phyloP scores from a whole-genome alignment of 2,329 filamentous ascomycete genomes.

The Penicillium oxalicum region DNA sequence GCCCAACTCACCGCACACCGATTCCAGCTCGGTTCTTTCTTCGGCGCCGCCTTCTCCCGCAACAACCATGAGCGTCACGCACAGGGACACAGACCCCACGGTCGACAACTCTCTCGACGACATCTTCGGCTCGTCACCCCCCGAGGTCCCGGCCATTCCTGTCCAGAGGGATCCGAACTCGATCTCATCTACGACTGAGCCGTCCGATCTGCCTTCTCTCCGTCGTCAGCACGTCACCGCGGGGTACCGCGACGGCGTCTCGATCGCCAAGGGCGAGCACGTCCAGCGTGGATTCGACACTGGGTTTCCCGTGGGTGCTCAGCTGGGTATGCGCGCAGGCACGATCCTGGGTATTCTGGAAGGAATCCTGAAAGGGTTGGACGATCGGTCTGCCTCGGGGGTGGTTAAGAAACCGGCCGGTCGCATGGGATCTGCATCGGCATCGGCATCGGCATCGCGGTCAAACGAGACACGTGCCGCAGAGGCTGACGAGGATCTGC shows the following conservation, averaged over 20 bases:
- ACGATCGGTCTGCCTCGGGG: constrained; percentile 20
- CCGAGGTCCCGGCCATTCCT: constrained; percentile 1
- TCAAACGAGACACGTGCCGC: not conserved
- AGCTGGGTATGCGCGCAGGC: constrained; percentile 68
- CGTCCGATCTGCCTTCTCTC: constrained; percentile 68
- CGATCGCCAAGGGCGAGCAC: constrained; percentile 64
- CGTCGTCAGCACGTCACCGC: constrained; percentile 72
- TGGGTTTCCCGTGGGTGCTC: constrained; percentile 77
- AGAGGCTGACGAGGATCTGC: constrained; percentile 5
- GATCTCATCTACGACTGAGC: constrained; percentile 26
- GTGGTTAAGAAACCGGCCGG: constrained; percentile 24
- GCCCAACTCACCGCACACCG: constrained; percentile 8
- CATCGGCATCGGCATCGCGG: not conserved
- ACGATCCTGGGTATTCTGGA: constrained; percentile 72
- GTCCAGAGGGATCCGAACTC: not conserved
- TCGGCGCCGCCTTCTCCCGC: constrained; percentile 14
- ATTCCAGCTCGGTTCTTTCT: constrained; percentile 15
- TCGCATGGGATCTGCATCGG: constrained; percentile 12
- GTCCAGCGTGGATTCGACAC: constrained; percentile 89
- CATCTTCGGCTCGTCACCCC: constrained; percentile 38
- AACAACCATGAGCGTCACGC: constrained; percentile 19
- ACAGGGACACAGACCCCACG: constrained; percentile 12
- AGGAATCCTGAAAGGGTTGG: constrained; percentile 50
- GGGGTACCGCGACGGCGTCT: constrained; percentile 85
- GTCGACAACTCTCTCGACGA: constrained; percentile 33